Percentiles rank a stretch among this genome's conserved stretches.
Evolutionary conservation across 495 filamentous ascomycete species (phyloP).

Genomic region (Neurospora intermedia): DNA sequence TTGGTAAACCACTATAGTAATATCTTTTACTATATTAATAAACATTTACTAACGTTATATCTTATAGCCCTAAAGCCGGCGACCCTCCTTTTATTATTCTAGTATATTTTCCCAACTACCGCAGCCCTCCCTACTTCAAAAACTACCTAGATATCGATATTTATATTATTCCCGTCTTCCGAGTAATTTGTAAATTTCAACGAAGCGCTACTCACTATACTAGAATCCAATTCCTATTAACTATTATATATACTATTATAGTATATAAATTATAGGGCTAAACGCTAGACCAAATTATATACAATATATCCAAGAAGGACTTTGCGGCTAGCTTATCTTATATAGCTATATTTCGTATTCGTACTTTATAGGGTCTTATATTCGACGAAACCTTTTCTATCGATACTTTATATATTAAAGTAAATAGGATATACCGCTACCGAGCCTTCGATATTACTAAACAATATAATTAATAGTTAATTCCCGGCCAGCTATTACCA

Average conservation of each 20-base stretch:
- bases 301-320: neutral
- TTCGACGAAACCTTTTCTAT: neutral
- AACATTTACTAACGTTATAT: neutral
- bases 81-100: no score
- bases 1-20: no score
- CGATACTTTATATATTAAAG: neutral
- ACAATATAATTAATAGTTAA: neutral
- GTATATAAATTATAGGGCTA: neutral
- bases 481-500: neutral
- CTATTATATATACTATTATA: neutral
- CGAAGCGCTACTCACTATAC: no score
- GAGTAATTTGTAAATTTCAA: no score
- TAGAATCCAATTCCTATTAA: no score
- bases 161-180: no score
- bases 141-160: no score
- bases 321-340: neutral
- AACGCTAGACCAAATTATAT: neutral
- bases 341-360: neutral
- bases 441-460: neutral
- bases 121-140: no score
- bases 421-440: neutral
- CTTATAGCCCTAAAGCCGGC: no score
- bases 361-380: neutral
- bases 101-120: no score
- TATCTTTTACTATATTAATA: no score